Evolutionary conservation across 805 yeast species (phyloP), one percentile per base, ranked within the genome.

Genomic region (Helenozyma rhizophorensis): DNA sequence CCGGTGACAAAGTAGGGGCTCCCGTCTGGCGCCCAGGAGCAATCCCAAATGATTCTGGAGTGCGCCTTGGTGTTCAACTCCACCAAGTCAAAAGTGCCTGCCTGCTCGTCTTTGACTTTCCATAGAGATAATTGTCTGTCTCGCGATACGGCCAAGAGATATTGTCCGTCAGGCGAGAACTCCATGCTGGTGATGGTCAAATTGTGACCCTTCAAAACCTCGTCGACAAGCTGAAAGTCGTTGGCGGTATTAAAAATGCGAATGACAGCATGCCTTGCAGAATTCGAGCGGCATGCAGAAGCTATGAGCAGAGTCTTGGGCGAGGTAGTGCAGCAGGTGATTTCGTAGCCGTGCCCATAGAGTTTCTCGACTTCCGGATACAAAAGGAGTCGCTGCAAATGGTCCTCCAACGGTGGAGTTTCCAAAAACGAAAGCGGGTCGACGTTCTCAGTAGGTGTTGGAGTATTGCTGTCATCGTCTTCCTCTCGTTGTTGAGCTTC

Each of bases 301-400:
- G 96, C 96, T 27, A 93, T 70, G 16, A 82, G 54, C 23, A 61
- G 54, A 10, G 76, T 72, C 47, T 74, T 78, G 4, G 80, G 77
- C 7, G 87, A 76, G 1, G 79, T 72, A 33, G 84, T 95, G 24
- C 88, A 70, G 27, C 90, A 73, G 0, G 87, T 77, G 23, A 89
- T 78, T 55, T 94, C 99, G 58, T 87, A 94, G 7, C 99, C 99
- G 56, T 93, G 99, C 0, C 99, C 99, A 51, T 93, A 93, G 27
- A 93, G 60, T 55, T 93, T 93, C 50, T 93, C 98, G 35, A 82
- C 65, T 53, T 93, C 99, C 0, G 98, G 98, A 82, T 94, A 93
- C 33, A 93, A 65, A 0, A 97, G 85, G 52, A 80, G 86, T 50
- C 97, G 72, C 55, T 93, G 97, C 17, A 93, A 65, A 40, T 85